Percentiles rank a stretch among this genome's conserved stretches.
Conservation (phyloP, 108 stramenopile genomes). For the Epithemia pelagica region DNA sequence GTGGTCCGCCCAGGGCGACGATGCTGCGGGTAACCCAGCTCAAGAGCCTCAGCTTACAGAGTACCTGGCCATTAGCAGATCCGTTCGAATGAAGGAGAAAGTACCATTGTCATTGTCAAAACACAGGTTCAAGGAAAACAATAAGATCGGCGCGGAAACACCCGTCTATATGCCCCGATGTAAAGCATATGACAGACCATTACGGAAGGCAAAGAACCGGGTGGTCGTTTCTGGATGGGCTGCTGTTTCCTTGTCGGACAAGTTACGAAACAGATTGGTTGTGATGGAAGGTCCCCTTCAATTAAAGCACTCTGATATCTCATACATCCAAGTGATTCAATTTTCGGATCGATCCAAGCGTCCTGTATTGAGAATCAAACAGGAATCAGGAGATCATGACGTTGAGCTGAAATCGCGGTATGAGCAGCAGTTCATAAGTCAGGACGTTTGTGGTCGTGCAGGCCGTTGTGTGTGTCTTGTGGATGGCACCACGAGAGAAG, state of each 20-base stretch:
- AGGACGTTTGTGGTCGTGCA: constrained; percentile 3
- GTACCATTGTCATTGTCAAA: not conserved
- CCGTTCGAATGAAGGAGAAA: not conserved
- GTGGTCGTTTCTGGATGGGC: constrained; percentile 4
- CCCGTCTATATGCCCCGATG: not conserved
- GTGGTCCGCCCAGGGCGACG: not conserved
- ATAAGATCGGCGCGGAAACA: not conserved
- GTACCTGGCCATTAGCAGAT: not conserved
- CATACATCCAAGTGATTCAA: not conserved
- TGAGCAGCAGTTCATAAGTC: not conserved
- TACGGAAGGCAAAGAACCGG: not conserved
- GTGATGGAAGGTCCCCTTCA: not conserved
- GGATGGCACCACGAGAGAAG: not conserved
- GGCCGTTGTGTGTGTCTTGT: not conserved
- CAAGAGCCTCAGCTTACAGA: not conserved
- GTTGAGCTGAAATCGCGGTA: not conserved
- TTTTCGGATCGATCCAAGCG: not conserved
- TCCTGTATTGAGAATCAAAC: not conserved
- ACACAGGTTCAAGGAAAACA: not conserved
- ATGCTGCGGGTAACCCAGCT: not conserved
- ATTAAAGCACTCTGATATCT: not conserved
- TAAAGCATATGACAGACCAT: not conserved
- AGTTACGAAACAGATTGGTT: not conserved
- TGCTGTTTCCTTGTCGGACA: constrained; percentile 1
- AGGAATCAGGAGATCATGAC: not conserved